Base-by-base conservation (phyloP, 129 eudicot genomes). In the Solidago caesia region DNA sequence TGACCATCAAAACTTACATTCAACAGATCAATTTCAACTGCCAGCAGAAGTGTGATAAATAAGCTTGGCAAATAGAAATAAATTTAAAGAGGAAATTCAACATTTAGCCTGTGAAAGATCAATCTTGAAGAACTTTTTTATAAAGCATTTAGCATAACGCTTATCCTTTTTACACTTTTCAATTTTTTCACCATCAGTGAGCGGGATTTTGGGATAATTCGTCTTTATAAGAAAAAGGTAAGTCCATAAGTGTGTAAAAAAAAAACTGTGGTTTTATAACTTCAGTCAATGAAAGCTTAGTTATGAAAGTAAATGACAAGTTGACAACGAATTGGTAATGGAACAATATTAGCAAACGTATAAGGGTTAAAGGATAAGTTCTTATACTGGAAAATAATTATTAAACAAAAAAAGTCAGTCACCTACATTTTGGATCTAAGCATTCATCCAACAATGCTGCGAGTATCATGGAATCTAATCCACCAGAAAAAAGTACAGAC, bases 401-500 rank as follows among this genome's bases (percentile, higher is more conserved):
- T 53, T n/a, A 53, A 21, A 21, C 5, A 16, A 29, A 43, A 74
- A 71, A 43, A 0, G 47, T 14, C 5, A 55, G 70, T 81, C 80
- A 79, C 88, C 76, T 82, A 94, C 99, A 88, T 80, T 90, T 85
- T 65, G 93, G 59, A 82, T 87, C 91, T 55, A 94, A 79, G 82
- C 97, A 94, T 79, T 91, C 85, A 79, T 94, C 83, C 81, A 94
- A 84, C 70, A 94, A 57, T 33, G 97, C 93, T 73, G 99, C 93
- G 73, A 94, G 87, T 67, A 94, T 94, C 99, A 94, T 94, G 10
- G 97, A 90, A 78, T 94, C 99, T 69, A 94, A 78, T 70, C 99
- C 99, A 67, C 99, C 99, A 74, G 99, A 94, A 83, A 88, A 94
- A 42, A 94, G 97, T 73, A 94, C 96, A 16, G 97, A 97, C 25